Evolutionary conservation across 306 rosid species (phyloP), one percentile per base, ranked within the genome.

Genomic region (Ziziphus jujuba): DNA sequence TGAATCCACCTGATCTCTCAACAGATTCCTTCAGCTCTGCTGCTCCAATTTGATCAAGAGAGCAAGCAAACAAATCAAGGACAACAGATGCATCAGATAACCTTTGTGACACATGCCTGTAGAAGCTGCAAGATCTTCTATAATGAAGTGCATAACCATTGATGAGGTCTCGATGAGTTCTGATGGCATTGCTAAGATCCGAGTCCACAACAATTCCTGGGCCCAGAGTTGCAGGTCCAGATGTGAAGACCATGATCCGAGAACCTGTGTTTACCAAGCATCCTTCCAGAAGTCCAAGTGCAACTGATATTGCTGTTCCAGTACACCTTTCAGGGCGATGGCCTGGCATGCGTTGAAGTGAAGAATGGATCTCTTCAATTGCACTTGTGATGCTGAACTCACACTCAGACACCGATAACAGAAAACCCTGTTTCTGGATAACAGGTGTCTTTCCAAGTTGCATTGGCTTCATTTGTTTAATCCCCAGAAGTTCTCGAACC

Each of bases 1-100:
- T 80, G 66, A 87, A 82, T 57, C 98, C 96, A 52, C 98, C 98
- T 0, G 96, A 91, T 63, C 47, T 77, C 79, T 89, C 92, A 59
- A 91, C 80, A 13, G 91, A 84, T 20, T 59, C 69, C 69, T 90
- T 80, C 47, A 91, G 79, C 78, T 91, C 98, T 1, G 89, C 88
- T 1, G 82, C 83, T 59, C 97, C 97, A 14, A 86, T 88, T 84
- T 91, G 97, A 75, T 91, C 97, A 31, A 89, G 98, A 66, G 98
- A 89, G 67, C 88, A 89, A 9, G 87, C 91, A 82, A 91, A 89
- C 65, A 89, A 57, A 79, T 91, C 96, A 31, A 91, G 90, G 67
- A 84, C 84, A 47, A 84, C 76, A 36, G 96, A 83, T 9, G 82
- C 71, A 68, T 77, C 82, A 9, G 77, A 80, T 43, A 91, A 83